Evolutionary conservation across 1,139 yeast genomes (phyloP).

Genomic region (Pichia sp.): DNA sequence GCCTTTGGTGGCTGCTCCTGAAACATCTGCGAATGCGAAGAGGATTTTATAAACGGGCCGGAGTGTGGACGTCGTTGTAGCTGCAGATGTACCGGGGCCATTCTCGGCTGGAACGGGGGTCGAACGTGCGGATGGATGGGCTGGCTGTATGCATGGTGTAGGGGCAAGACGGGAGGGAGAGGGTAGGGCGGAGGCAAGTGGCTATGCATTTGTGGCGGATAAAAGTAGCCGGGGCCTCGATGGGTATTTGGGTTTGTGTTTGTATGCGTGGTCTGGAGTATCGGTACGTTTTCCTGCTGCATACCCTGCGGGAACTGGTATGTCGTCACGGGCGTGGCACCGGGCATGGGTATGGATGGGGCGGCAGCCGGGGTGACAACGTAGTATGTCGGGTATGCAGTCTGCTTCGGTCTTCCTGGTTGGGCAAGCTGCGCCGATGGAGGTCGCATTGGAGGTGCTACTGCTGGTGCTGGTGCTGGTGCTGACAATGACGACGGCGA

Average conservation of each 20-base stretch:
- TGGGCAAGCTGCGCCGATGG: too few species aligned
- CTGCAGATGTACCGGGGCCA: too few species aligned
- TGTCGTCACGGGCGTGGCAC: not conserved
- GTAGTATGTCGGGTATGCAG: not conserved
- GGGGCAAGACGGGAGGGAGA: not conserved
- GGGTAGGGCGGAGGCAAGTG: too few species aligned
- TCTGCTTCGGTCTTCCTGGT: not conserved
- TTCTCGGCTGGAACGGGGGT: too few species aligned
- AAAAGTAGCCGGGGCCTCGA: not conserved
- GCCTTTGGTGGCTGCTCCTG: too few species aligned
- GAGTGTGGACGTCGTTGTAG: too few species aligned
- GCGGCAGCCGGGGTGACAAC: not conserved
- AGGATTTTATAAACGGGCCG: too few species aligned
- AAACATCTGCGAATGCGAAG: too few species aligned
- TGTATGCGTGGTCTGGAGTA: not conserved
- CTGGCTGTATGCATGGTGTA: not conserved
- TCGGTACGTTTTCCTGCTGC: not conserved
- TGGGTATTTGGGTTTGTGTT: not conserved
- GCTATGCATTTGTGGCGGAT: not conserved
- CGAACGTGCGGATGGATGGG: too few species aligned
- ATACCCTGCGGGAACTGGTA: not conserved
- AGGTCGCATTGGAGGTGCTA: not conserved
- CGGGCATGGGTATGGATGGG: not conserved
- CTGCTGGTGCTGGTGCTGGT: not conserved
- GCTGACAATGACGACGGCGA: not conserved